Evolutionary conservation across 2,329 filamentous ascomycete species (phyloP), one percentile per base, ranked within the genome.

Genomic region (Cytospora mali): DNA sequence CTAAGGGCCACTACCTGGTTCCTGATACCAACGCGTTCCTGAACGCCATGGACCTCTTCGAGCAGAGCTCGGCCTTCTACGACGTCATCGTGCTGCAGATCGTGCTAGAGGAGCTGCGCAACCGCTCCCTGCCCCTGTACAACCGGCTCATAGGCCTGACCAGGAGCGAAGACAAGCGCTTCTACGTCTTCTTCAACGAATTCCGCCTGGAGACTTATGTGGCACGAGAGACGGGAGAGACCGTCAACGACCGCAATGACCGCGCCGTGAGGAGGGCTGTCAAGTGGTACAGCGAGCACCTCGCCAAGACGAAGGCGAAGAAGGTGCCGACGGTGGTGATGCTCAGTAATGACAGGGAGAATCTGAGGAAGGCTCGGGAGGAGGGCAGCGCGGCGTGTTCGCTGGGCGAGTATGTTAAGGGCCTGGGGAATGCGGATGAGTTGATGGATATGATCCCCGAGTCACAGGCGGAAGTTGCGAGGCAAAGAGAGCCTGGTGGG

Each of bases 161-260:
- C 46, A 96, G 94, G 77, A 97, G 94, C 72, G 93, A 97, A 70
- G 93, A 96, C 68, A 99, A 99, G 81, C 88, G 94, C 60, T 98
- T 97, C 74, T 97, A 98, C 72, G 92, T 99, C 58, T 99, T 99
- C 75, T 98, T 98, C 85, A 99, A 99, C 75, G 95, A 99, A 71
- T 99, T 99, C 73, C 86, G 94, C 57, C 81, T 93, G 46, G 96
- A 99, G 75, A 99, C 95, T 0, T 91, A 97, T 72, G 86, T 97
- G 54, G 79, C 84, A 29, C 84, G 95, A 66, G 84, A 88, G 23
- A 76, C 83, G 6, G 89, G 91, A 42, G 95, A 99, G 79, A 90
- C 86, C 3, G 95, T 99, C 76, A 99, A 99, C 74, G 95, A 99
- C 75, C 86, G 95, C 60, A 99, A 99, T 72, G 96, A 99, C 75